Percentiles rank a stretch among this genome's conserved stretches.
Evolutionary conservation across 2,329 filamentous ascomycete genomes (phyloP).

Genomic region (Cladophialophora exuberans): DNA sequence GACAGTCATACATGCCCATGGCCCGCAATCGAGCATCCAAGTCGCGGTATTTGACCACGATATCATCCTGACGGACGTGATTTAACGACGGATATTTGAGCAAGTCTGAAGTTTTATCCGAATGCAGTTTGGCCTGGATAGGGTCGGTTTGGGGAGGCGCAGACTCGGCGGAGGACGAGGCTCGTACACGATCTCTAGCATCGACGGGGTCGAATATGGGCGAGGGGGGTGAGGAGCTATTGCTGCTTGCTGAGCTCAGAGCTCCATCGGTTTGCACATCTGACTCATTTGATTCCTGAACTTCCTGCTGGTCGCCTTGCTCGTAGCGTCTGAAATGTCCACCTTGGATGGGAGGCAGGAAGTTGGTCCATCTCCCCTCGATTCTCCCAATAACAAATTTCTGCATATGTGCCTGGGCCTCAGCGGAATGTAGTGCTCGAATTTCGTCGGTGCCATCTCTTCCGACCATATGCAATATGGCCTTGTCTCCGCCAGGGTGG

Average conservation of each 20-base stretch:
- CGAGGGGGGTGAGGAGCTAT: conserved; percentile 55
- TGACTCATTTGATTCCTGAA: conserved; percentile 42
- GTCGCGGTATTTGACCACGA: conserved; percentile 79
- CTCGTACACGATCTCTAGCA: conserved; percentile 8
- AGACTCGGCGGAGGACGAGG: conserved; percentile 60
- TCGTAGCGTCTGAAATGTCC: conserved; percentile 64
- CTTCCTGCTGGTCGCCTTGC: conserved; percentile 40
- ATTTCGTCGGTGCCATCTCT: conserved; percentile 94
- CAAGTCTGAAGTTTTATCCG: conserved; percentile 25
- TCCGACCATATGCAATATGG: conserved; percentile 91
- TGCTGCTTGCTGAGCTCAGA: conserved; percentile 30
- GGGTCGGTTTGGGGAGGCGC: conserved; percentile 39
- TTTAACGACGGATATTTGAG: conserved; percentile 79
- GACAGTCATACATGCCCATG: conserved; percentile 81
- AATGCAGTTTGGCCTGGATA: conserved; percentile 21
- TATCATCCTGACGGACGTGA: conserved; percentile 69
- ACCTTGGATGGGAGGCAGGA: conserved; percentile 88
- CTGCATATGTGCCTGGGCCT: conserved; percentile 75
- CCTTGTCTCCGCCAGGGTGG: conserved; percentile 89
- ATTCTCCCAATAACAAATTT: conserved; percentile 82
- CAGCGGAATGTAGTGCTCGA: conserved; percentile 79
- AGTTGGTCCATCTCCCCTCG: conserved; percentile 82
- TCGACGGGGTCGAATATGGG: conserved; percentile 70
- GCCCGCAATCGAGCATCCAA: conserved; percentile 72
- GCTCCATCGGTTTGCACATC: conserved; percentile 26